Evolutionary conservation across 345 rosid genomes (phyloP).

Genomic region (Citrus unshiu): DNA sequence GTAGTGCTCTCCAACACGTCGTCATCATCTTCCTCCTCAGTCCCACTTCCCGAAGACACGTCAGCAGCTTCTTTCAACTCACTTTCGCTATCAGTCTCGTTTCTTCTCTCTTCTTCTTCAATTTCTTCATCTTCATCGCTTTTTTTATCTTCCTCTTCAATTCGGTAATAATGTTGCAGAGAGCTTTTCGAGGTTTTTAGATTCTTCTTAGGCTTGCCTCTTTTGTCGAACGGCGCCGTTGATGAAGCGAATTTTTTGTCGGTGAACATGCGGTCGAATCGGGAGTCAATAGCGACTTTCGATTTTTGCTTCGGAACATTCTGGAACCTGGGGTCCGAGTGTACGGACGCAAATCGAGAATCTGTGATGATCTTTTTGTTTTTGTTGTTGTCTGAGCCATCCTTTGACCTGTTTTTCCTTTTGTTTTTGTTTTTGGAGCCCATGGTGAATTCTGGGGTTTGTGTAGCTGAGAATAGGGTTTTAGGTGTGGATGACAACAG

Average conservation of each 20-base stretch:
- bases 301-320: slow-evolving; percentile 56
- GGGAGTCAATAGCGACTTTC: slow-evolving; percentile 71
- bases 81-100: slow-evolving; percentile 17
- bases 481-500: background rate
- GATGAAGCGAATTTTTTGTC: slow-evolving; percentile 56
- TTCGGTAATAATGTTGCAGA: slow-evolving; percentile 64
- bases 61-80: slow-evolving; percentile 14
- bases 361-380: slow-evolving; percentile 47
- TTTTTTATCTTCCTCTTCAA: slow-evolving; percentile 28
- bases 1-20: slow-evolving; percentile 35
- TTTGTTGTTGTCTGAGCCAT: background rate
- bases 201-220: slow-evolving; percentile 67
- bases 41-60: slow-evolving; percentile 2
- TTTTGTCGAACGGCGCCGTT: slow-evolving; percentile 63
- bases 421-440: slow-evolving; percentile 30
- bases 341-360: slow-evolving; percentile 61
- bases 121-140: slow-evolving; percentile 5
- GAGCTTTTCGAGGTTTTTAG: slow-evolving; percentile 23
- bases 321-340: slow-evolving; percentile 86
- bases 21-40: slow-evolving; percentile 23
- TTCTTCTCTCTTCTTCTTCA: slow-evolving; percentile 23
- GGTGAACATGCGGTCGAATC: slow-evolving; percentile 55
- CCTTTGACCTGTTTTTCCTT: slow-evolving; percentile 10
- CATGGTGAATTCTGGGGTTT: slow-evolving; percentile 18
- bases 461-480: background rate